phyloP scores from a whole-genome alignment of 768 basidiomycete species.

The Exidia glandulosa region DNA sequence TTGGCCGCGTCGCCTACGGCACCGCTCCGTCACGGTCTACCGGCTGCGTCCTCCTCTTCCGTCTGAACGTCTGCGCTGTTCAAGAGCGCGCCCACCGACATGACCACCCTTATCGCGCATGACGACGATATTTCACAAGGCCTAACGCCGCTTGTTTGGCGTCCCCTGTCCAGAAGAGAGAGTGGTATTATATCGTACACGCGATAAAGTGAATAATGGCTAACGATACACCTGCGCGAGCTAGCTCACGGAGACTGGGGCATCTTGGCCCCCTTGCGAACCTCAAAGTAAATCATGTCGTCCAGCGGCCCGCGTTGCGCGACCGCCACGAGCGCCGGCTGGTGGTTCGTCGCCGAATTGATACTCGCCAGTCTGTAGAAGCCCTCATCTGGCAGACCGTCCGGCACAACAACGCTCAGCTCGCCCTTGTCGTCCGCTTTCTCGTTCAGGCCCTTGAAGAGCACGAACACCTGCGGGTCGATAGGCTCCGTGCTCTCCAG shows the following conservation, averaged over 20 bases:
- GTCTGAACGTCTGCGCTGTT: no score
- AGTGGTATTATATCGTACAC: no score
- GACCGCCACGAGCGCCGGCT: slow-evolving; percentile 44
- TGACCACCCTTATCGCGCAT: no score
- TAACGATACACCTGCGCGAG: no score
- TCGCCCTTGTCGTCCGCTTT: slow-evolving; percentile 24
- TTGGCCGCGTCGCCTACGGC: no score
- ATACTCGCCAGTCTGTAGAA: slow-evolving; percentile 50
- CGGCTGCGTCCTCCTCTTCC: no score
- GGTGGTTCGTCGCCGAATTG: slow-evolving; percentile 46
- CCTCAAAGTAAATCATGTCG: slow-evolving; percentile 38
- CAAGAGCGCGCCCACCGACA: no score
- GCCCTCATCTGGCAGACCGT: slow-evolving; percentile 47
- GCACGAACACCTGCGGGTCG: slow-evolving; percentile 43
- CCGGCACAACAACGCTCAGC: slow-evolving; percentile 37
- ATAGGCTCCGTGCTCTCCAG: slow-evolving; percentile 32
- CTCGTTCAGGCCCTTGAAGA: slow-evolving; percentile 40
- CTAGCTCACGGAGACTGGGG: background rate
- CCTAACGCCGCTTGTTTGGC: no score
- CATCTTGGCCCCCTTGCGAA: background rate
- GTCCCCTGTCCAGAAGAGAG: no score
- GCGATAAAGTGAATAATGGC: no score
- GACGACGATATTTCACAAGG: no score
- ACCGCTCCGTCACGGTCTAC: no score
- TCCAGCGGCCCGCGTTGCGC: slow-evolving; percentile 52